Evolutionary conservation across 2,329 filamentous ascomycete genomes (phyloP).

Genomic region (Neurospora sp.): DNA sequence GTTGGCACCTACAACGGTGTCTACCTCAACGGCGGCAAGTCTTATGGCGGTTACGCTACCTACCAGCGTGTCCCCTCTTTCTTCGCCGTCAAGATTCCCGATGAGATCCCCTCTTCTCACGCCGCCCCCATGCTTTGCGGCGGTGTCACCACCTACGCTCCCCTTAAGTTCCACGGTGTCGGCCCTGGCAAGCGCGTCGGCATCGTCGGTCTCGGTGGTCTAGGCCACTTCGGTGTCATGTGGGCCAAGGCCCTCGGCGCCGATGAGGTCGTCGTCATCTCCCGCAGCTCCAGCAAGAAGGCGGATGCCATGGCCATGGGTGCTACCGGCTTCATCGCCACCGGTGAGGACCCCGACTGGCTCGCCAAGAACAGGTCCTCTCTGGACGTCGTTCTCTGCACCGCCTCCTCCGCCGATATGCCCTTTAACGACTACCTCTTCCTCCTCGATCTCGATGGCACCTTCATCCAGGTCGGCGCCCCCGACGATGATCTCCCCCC

Average conservation of each 20-base stretch:
- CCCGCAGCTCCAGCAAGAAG: constrained; percentile 41
- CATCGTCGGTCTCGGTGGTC: constrained; percentile 57
- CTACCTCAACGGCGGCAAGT: constrained; percentile 44
- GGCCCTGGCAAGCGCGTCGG: constrained; percentile 61
- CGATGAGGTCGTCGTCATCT: constrained; percentile 51
- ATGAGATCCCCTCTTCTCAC: constrained; percentile 28
- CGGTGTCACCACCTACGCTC: constrained; percentile 57
- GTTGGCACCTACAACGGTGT: constrained; percentile 44
- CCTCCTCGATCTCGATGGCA: constrained; percentile 52
- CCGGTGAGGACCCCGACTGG: constrained; percentile 45
- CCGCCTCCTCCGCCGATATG: constrained; percentile 45
- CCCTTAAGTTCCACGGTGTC: constrained; percentile 51
- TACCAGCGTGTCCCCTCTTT: constrained; percentile 25
- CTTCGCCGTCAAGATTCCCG: constrained; percentile 41
- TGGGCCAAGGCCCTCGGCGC: constrained; percentile 59
- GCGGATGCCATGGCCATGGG: constrained; percentile 48
- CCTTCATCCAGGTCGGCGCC: constrained; percentile 19
- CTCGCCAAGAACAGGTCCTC: constrained; percentile 36
- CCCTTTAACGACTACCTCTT: constrained; percentile 52
- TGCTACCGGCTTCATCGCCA: constrained; percentile 39
- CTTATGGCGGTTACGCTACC: constrained; percentile 45
- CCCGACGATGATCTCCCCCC: constrained; percentile 45
- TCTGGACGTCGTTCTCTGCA: constrained; percentile 52
- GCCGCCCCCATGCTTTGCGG: constrained; percentile 60
- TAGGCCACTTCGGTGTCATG: constrained; percentile 60